Base-by-base conservation (phyloP, 257 asterid genomes). In the Salvia rosmarinus region DNA sequence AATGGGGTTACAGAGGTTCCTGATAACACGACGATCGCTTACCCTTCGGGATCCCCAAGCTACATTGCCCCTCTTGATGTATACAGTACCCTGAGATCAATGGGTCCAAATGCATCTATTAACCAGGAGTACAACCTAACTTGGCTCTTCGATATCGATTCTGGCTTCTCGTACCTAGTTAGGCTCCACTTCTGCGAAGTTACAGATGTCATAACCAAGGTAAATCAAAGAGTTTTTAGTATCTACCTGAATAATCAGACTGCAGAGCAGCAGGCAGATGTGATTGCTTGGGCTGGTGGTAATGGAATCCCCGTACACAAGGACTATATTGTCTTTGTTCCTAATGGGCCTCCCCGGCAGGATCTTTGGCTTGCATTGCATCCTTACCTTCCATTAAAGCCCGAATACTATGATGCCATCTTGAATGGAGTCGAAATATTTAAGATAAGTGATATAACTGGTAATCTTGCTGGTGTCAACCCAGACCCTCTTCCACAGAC, bases 391-490 rank as follows among this genome's bases (percentile, higher is more conserved):
- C 69, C 14, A 9, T 0, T 35, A 14, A 75, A 32, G 63, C 63
- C 97, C 39, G 77, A 81, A 30, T 72, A 25, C 71, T 86, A 84
- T 59, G 94, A 93, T 79, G 94, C 97, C 34, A 83, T 88, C 79
- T 85, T 93, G 83, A 90, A 93, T 43, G 98, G 98, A 44, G 40
- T 90, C 34, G 98, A 93, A 70, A 87, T 92, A 54, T 92, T 88
- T 78, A 92, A 92, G 74, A 28, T 90, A 30, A 92, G 20, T 44
- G 88, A 85, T 66, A 52, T 82, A 10, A 40, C 54, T 4, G 89
- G 90, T 30, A 90, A 83, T 83, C 95, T 92, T 72, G 98, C 95
- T 0, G 98, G 98, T 28, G 85, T 82, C n/a, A 92, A 88, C 70
- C 98, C 98, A 2, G 59, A 76, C 21, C 97, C 95, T 11, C 85